Evolutionary conservation across 495 filamentous ascomycete species (phyloP).

Genomic region (Xylaria scruposa): DNA sequence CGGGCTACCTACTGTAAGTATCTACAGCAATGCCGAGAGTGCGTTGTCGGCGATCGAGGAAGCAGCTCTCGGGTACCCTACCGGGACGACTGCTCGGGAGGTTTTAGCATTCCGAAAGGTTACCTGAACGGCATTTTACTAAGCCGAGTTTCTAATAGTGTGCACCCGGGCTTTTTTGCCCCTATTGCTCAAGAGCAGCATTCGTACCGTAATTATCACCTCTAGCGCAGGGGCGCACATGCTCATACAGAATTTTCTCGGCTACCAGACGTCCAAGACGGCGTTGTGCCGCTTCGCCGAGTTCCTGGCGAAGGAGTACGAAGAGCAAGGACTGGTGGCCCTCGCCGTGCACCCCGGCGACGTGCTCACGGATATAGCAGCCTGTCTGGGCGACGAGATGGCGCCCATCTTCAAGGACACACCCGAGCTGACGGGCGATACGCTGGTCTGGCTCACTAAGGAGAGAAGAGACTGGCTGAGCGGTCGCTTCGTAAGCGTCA

Average conservation of each 20-base stretch:
- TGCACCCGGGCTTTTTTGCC: constrained; percentile 19
- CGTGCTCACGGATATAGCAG: constrained; percentile 14
- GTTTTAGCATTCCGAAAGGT: background rate
- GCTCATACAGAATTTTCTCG: constrained; percentile 7
- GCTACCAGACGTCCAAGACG: constrained; percentile 25
- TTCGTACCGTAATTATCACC: constrained; percentile 6
- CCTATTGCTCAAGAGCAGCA: constrained; percentile 8
- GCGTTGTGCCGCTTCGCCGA: constrained; percentile 23
- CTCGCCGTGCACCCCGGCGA: constrained; percentile 20
- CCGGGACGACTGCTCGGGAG: background rate
- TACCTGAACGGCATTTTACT: constrained; percentile 13
- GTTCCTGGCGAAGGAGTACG: constrained; percentile 22
- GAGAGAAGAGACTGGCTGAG: constrained; percentile 58
- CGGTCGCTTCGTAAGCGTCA: constrained; percentile 53
- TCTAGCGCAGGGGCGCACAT: constrained; percentile 20
- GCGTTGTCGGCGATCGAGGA: constrained; percentile 26
- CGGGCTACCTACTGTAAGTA: constrained; percentile 35
- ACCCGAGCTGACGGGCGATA: constrained; percentile 53
- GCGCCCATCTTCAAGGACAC: constrained; percentile 46
- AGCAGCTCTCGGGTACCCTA: background rate
- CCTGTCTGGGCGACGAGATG: background rate
- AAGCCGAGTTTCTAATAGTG: constrained; percentile 25
- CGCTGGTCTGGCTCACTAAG: constrained; percentile 53
- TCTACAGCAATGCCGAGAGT: constrained; percentile 35
- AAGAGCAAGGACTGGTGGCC: constrained; percentile 24